Evolutionary conservation across 305 asterid species (phyloP).

Genomic region (Ajuga reptans): DNA sequence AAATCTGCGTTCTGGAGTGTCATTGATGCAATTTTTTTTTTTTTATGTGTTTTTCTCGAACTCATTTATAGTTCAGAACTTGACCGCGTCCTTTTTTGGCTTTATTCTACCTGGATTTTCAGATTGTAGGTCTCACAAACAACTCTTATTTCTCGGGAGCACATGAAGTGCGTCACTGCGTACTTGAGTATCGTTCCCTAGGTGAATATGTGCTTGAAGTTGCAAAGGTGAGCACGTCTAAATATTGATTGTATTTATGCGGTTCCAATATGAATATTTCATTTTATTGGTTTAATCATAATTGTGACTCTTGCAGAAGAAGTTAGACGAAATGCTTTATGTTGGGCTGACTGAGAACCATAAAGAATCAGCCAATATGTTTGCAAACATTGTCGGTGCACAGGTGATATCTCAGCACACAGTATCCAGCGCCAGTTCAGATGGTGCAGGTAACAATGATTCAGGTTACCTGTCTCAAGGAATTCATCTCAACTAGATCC

Average conservation of each 20-base stretch:
- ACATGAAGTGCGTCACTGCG: constrained; percentile 85
- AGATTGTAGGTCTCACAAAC: constrained; percentile 96
- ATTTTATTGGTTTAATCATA: constrained; percentile 24
- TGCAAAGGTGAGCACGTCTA: constrained; percentile 61
- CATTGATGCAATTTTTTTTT: neutral
- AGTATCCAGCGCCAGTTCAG: constrained; percentile 30
- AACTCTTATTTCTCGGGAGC: constrained; percentile 66
- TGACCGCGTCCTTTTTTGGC: constrained; percentile 4
- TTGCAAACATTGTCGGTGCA: constrained; percentile 87
- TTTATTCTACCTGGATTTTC: constrained; percentile 23
- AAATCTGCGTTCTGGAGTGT: neutral
- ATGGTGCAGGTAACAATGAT: constrained; percentile 26
- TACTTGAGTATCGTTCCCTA: constrained; percentile 55
- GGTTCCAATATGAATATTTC: constrained; percentile 18
- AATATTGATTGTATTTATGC: constrained; percentile 1
- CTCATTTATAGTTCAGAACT: neutral
- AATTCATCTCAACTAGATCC: neutral
- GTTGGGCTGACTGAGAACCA: constrained; percentile 93
- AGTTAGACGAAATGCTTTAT: constrained; percentile 78
- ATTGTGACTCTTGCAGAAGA: constrained; percentile 61
- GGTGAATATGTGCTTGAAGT: constrained; percentile 81
- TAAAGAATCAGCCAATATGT: constrained; percentile 80
- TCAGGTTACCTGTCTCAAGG: constrained; percentile 39
- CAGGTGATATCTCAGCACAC: constrained; percentile 77
- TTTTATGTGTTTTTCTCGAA: neutral